A percentile compares a stretch with the other conserved stretches of the same genome.
Conservation (phyloP, 208 protist genomes). For the Leptomonas seymouri region DNA sequence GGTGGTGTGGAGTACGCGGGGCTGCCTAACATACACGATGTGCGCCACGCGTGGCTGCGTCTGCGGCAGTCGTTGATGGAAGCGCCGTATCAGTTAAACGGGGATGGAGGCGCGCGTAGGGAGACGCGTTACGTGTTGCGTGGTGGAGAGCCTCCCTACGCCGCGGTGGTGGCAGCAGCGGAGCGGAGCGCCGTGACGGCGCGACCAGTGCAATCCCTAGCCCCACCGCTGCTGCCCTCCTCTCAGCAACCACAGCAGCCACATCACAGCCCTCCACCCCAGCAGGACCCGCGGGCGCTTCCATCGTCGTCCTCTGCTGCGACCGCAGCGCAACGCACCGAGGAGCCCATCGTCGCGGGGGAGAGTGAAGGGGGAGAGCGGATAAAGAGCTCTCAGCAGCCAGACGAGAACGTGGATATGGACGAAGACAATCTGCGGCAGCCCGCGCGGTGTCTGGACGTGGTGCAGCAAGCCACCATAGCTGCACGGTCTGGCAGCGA, state of each 20-base stretch:
- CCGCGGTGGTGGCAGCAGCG: conserved; percentile 30
- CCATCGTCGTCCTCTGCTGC: not conserved
- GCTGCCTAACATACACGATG: conserved; percentile 54
- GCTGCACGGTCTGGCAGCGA: conserved; percentile 8
- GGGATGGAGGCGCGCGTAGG: not conserved
- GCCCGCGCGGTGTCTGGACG: conserved; percentile 6
- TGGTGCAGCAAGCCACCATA: conserved; percentile 15
- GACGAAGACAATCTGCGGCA: not conserved
- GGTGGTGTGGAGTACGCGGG: conserved; percentile 37
- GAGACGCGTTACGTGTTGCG: conserved; percentile 22
- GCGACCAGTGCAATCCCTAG: conserved; percentile 1
- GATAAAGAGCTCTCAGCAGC: no score
- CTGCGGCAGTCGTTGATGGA: conserved; percentile 40
- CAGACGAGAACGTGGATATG: not conserved
- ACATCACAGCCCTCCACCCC: not conserved
- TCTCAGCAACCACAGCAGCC: not conserved
- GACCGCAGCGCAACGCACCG: not conserved
- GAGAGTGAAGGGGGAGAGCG: no score
- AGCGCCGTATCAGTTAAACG: conserved; percentile 18
- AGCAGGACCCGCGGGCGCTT: not conserved
- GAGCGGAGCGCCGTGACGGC: conserved; percentile 5
- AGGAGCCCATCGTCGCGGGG: no score
- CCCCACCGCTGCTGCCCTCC: not conserved
- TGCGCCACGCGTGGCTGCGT: conserved; percentile 33
- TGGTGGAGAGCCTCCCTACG: conserved; percentile 26